These are phyloP conservation scores for Botrytis porri DNA, from an alignment of 2,329 filamentous ascomycete species.

Conservation along the genomic window DNA sequence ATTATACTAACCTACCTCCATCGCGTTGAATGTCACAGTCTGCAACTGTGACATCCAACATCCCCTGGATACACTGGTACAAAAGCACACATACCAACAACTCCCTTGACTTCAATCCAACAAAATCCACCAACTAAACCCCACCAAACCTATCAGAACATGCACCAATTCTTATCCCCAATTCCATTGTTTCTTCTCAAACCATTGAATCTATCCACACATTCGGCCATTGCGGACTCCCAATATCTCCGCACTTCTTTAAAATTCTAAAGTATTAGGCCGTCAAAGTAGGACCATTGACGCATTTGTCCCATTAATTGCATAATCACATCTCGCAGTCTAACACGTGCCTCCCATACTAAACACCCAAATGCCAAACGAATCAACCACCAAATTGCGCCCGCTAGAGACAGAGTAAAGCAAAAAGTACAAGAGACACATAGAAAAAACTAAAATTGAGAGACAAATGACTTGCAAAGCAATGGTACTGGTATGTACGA, in stretches of 20 bases:
- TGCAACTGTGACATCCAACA: neutral
- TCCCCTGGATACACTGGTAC: neutral
- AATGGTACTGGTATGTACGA: neutral
- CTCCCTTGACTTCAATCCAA: neutral
- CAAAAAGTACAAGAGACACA: neutral
- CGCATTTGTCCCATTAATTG: neutral
- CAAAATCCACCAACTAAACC: neutral
- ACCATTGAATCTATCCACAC: neutral
- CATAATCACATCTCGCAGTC: neutral
- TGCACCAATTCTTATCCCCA: neutral
- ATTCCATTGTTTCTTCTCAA: neutral
- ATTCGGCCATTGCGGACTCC: neutral
- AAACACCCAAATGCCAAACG: neutral
- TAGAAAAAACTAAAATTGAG: neutral
- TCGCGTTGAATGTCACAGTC: neutral
- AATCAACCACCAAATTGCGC: neutral
- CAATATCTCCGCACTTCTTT: conserved; percentile 3
- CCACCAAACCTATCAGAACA: neutral
- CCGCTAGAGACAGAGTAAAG: neutral
- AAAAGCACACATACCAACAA: neutral
- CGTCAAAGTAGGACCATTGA: neutral
- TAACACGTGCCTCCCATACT: neutral
- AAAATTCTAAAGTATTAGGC: neutral
- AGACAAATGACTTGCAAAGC: neutral
- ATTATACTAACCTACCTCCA: neutral